Conservation (phyloP, 2,329 filamentous ascomycete species). For the Rhynchosporium secalis region DNA sequence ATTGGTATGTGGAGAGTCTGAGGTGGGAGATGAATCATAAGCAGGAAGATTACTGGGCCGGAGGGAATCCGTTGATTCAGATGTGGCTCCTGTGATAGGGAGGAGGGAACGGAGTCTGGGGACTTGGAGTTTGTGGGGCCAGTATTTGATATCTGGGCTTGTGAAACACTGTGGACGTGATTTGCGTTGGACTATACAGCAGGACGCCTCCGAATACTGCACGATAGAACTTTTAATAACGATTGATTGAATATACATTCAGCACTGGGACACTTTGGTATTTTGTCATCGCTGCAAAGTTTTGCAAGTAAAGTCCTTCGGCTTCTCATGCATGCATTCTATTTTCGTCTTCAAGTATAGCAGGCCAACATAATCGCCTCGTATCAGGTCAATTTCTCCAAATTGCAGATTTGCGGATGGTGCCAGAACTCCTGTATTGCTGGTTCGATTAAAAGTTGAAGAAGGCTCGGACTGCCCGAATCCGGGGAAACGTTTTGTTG, state of each 20-base stretch:
- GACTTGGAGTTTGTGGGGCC: not conserved
- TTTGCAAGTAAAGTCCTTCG: too few species aligned
- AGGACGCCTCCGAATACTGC: not conserved
- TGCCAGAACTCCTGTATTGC: too few species aligned
- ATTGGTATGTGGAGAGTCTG: conserved; percentile 31
- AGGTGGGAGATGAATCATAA: conserved; percentile 29
- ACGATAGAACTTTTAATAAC: not conserved
- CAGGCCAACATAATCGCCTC: too few species aligned
- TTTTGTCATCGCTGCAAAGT: not conserved
- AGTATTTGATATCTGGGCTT: not conserved
- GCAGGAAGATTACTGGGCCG: conserved; percentile 19
- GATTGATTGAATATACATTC: not conserved
- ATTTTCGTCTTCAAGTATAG: not conserved
- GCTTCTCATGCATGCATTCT: not conserved
- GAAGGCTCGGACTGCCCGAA: too few species aligned
- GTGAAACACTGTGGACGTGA: not conserved
- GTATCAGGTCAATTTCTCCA: too few species aligned
- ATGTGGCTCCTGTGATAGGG: conserved; percentile 32
- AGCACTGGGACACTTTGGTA: not conserved
- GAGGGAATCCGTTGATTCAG: conserved; percentile 28
- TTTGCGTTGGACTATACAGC: not conserved
- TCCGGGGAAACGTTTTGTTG: too few species aligned
- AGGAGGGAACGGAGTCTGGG: not conserved
- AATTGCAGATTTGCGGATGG: too few species aligned
- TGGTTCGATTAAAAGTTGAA: too few species aligned